Evolutionary conservation across 1,139 yeast genomes (phyloP).

Genomic region (Pichia sp.): DNA sequence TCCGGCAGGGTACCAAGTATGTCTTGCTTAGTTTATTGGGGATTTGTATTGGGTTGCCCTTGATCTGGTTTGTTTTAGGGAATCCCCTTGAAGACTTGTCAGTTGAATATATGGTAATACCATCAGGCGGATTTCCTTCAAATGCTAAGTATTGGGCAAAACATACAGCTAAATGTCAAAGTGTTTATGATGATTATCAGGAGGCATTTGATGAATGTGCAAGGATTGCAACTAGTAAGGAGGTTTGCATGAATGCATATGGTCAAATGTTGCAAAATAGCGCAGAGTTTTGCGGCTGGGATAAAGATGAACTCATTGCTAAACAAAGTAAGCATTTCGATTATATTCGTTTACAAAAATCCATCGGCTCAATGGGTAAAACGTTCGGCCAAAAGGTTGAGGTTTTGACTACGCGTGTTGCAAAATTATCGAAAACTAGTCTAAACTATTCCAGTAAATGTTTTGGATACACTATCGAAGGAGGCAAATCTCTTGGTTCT

Average conservation of each 20-base stretch:
- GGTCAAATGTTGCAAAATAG: neutral
- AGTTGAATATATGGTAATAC: slow-evolving; percentile 5
- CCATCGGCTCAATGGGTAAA: too few relatives aligned
- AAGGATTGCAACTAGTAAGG: neutral
- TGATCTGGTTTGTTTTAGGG: neutral
- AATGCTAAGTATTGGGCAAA: slow-evolving; percentile 1
- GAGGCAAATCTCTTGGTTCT: neutral
- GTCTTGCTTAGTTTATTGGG: too few relatives aligned
- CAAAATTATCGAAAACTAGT: neutral
- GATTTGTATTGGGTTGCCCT: too few relatives aligned
- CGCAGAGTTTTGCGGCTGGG: slow-evolving; percentile 7
- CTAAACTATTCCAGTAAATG: neutral
- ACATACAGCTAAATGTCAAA: slow-evolving; percentile 1
- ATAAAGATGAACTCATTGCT: neutral
- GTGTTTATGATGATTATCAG: slow-evolving; percentile 1
- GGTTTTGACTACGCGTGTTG: neutral
- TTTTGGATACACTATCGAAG: neutral
- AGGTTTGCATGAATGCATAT: neutral
- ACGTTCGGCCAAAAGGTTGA: too few relatives aligned
- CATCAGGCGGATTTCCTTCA: slow-evolving; percentile 4
- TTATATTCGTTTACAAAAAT: neutral
- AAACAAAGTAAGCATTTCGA: neutral
- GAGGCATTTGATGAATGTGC: slow-evolving; percentile 1
- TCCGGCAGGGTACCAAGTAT: too few relatives aligned
- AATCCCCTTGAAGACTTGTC: neutral